These are phyloP conservation scores for Elaeagnus macrophylla DNA, from an alignment of 306 rosid genomes.

Conservation along the genomic window DNA sequence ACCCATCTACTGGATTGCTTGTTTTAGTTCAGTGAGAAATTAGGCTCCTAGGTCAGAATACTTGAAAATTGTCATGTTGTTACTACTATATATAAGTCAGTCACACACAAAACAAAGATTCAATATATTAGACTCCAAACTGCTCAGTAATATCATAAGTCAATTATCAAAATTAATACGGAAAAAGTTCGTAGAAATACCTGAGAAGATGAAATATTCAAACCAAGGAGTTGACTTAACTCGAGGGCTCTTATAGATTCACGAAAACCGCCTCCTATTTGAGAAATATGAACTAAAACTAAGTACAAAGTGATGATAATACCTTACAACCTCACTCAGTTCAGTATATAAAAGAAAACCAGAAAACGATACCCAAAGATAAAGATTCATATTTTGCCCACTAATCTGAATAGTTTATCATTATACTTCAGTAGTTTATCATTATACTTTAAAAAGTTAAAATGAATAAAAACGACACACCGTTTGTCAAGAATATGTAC, in stretches of 20 bases:
- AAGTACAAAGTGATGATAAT: neutral
- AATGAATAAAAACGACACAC: slow-evolving; percentile 29
- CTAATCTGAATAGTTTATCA: no score
- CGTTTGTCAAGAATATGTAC: slow-evolving; percentile 74
- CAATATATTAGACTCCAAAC: neutral
- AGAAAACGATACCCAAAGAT: neutral
- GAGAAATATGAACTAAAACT: slow-evolving; percentile 1
- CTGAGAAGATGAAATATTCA: slow-evolving; percentile 65
- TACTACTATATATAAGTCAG: no score
- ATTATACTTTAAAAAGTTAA: no score
- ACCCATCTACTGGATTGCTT: no score
- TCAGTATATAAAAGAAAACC: neutral
- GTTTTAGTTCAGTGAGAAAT: no score
- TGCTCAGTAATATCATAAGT: neutral
- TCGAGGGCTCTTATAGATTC: slow-evolving; percentile 78
- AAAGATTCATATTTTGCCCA: neutral
- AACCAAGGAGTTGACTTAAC: slow-evolving; percentile 56
- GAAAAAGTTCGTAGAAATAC: slow-evolving; percentile 21
- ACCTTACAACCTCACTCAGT: neutral
- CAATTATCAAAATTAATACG: neutral
- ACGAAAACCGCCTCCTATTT: slow-evolving; percentile 75
- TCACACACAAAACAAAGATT: no score
- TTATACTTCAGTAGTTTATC: neutral
- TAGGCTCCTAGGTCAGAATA: no score
- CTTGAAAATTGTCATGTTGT: no score